Base-by-base conservation (phyloP, 1,139 yeast genomes). In the Saccharomyces hybrid region DNA sequence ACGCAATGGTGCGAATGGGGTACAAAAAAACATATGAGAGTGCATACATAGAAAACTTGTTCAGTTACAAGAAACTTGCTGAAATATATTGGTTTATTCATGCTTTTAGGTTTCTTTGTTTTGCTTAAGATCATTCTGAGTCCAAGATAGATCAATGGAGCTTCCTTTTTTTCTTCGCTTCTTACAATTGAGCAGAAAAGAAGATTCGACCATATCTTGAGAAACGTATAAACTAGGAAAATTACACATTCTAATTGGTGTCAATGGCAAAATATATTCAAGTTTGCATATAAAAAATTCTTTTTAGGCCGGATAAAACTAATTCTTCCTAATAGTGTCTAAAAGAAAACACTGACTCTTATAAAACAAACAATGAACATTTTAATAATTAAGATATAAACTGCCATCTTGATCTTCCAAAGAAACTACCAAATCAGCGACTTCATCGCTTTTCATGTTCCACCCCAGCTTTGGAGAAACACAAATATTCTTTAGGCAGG, bases 391-490 rank as follows among this genome's bases (percentile, higher is more conserved):
- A 41, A 71, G 51, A 52, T 71, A 73, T 9, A 74, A 53, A 31
- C 73, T 68, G 25, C 76, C 77, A 26, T 65, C 73, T 55, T 71
- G 71, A 28, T 73, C 76, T 56, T 74, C 77, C 26, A 73, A 57
- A 20, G 71, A 75, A 46, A 76, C 78, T 2, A 81, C 79, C 55
- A 85, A 68, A 56, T 82, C 88, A 47, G 73, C 73, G 52, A 91
- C 85, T 56, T 84, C 85, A 49, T 84, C 90, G 53, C 86, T 80
- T 46, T 79, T 75, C 44, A 89, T 83, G 64, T 87, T 84, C 99
- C 99, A 93, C 4, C 97, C 96, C 47, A 93, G 72, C 68, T 85
- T 84, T 27, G 85, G 80, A 20, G 95, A 85, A 51, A 90, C 78
- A 50, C 85, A 76, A 2, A 93, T 74, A 52, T 79, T 79, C 58